Evolutionary conservation across 495 filamentous ascomycete species (phyloP).

Genomic region (Neurospora tetraspora): DNA sequence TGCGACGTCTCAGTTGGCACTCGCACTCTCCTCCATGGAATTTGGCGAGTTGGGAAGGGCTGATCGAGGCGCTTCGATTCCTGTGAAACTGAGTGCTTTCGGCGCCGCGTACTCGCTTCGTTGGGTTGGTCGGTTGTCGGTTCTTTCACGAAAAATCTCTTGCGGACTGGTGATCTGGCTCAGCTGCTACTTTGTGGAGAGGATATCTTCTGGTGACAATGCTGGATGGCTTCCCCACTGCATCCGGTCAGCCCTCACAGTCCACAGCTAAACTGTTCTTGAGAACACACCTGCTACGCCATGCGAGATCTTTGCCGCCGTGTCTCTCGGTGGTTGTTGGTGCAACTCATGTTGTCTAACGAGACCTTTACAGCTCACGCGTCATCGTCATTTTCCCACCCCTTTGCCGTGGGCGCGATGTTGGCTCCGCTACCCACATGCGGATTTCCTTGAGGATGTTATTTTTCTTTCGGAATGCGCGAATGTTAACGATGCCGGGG

Average conservation of each 20-base stretch:
- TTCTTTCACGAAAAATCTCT: not conserved
- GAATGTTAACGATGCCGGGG: fast-evolving
- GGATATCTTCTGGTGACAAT: too few species aligned
- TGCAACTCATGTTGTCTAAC: not conserved
- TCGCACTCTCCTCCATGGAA: not conserved
- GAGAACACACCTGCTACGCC: not conserved
- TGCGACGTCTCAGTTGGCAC: not conserved
- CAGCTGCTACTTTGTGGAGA: not conserved
- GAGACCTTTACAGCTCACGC: not conserved
- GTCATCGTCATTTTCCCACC: not conserved
- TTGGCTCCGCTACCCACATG: not conserved
- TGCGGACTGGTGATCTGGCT: not conserved
- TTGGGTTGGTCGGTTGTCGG: too few species aligned
- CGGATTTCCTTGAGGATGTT: not conserved
- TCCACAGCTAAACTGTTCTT: fast-evolving
- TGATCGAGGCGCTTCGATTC: fast-evolving
- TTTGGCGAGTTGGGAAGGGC: not conserved
- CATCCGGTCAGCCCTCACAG: not conserved
- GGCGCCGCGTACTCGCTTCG: not conserved
- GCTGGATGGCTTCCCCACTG: too few species aligned
- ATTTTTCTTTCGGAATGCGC: not conserved
- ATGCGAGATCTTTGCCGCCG: not conserved
- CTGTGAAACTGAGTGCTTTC: not conserved
- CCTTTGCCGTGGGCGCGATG: not conserved
- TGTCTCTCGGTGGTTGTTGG: not conserved